Conservation (phyloP, 139 green algal species). For the Chlorella ohadii region DNA sequence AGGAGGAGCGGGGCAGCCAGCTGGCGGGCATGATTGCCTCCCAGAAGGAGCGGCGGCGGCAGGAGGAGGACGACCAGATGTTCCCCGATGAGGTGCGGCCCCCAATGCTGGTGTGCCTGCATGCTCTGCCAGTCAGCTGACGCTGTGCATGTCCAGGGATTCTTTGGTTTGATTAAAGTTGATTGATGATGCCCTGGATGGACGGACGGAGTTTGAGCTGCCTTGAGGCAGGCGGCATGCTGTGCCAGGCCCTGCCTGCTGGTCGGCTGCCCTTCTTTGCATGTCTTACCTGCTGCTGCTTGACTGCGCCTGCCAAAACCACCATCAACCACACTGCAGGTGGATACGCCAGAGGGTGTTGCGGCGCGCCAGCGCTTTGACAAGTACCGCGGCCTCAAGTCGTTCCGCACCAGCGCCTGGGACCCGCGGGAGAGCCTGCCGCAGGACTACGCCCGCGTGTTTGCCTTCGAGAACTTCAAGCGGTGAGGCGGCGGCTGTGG, state of each 20-base stretch:
- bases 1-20: conserved; percentile 52
- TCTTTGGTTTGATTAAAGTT: no score
- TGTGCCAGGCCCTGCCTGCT: no score
- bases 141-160: no score
- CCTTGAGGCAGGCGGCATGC: no score
- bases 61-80: conserved; percentile 73
- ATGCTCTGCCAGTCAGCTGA: not conserved
- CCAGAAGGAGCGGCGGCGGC: conserved; percentile 42
- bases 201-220: no score
- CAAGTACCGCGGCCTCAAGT: conserved; percentile 92
- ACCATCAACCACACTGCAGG: conserved; percentile 31
- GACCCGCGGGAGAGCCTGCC: conserved; percentile 92
- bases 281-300: no score
- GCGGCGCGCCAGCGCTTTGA: conserved; percentile 75
- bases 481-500: not conserved
- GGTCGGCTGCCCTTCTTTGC: no score
- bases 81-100: conserved; percentile 85
- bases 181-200: no score
- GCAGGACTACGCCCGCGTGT: conserved; percentile 89
- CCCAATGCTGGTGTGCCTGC: no score
- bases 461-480: conserved; percentile 95
- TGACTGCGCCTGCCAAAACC: no score
- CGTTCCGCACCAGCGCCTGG: conserved; percentile 89
- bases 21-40: conserved; percentile 21
- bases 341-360: conserved; percentile 83